phyloP scores from a whole-genome alignment of 164 flowering plant genomes.

The Paratinospora sagittata region DNA sequence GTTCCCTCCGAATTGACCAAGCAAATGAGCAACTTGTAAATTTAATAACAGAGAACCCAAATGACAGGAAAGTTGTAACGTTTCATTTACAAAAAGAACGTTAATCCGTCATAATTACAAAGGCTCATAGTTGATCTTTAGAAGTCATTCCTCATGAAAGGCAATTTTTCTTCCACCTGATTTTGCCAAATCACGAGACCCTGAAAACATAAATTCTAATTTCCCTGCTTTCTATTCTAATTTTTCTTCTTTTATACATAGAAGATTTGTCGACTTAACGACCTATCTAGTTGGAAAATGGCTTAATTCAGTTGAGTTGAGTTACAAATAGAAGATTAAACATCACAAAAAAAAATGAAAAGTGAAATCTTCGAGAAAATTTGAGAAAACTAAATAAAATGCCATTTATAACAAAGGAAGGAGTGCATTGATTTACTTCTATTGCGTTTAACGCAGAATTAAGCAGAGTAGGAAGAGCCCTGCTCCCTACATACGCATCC shows the following conservation, averaged over 20 bases:
- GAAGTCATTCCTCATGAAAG: too few relatives aligned
- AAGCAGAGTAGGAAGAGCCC: conserved; percentile 53
- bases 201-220: not conserved
- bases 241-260: not conserved
- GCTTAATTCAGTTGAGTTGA: too few relatives aligned
- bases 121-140: not conserved
- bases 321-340: too few relatives aligned
- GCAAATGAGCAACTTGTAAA: not conserved
- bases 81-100: not conserved
- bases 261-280: too few relatives aligned
- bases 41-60: not conserved
- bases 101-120: not conserved
- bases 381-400: not conserved
- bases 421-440: conserved; percentile 35
- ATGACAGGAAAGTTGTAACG: not conserved
- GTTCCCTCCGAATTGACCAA: not conserved
- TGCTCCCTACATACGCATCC: conserved; percentile 42
- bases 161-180: too few relatives aligned
- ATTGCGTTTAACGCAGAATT: conserved; percentile 38
- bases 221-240: not conserved
- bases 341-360: not conserved
- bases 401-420: not conserved
- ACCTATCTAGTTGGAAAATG: too few relatives aligned
- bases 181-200: too few relatives aligned
- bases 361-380: too few relatives aligned